Evolutionary conservation across 768 basidiomycete genomes (phyloP), one percentile per base, ranked within the genome.

Genomic region (Amanita thiersii): DNA sequence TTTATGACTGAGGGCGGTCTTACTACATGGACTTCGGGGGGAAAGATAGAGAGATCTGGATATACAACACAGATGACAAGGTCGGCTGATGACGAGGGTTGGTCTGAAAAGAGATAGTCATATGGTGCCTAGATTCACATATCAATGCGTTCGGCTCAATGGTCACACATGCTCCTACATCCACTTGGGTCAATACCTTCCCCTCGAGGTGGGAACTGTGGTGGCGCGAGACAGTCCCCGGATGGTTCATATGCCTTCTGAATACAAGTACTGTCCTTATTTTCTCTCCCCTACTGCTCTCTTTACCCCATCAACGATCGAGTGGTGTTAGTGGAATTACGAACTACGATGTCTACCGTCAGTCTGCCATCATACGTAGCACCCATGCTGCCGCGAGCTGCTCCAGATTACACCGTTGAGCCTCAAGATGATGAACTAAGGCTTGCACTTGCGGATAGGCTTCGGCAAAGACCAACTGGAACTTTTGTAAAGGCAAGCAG

Each of bases 401-500:
- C 62, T 48, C 76, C 56, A 46, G 70, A 58, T 12, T 82, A 82
- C 53, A 67, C 77, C 3, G 66, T 67, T 8, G 68, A 76, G 47
- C 79, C 79, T 1, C 69, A 65, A 18, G 51, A 64, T 19, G 59
- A 68, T 45, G 81, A 82, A 53, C 72, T 67, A 44, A 71, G 70
- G 3, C 52, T 81, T 37, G 70, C 77, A 6, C 56, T 73, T 20
- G 65, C 57, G 19, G 64, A 64, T 24, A 62, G 66, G 5, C 44
- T 57, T 25, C 60, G 62, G 3, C 52, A 62, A 14, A 59, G 72
- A 20, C 66, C 68, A 3, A 56, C 64, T 12, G 69, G 70, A 4
- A 65, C 63, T 39, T 81, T 78, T 49, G 62, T 75, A 40, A 85
- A 85, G 56, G 68, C 73, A 46, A 71, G 77, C 2, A 79, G 68